phyloP scores from a whole-genome alignment of 1,284 basidiomycete species.

The Austroboletus rostrupii region DNA sequence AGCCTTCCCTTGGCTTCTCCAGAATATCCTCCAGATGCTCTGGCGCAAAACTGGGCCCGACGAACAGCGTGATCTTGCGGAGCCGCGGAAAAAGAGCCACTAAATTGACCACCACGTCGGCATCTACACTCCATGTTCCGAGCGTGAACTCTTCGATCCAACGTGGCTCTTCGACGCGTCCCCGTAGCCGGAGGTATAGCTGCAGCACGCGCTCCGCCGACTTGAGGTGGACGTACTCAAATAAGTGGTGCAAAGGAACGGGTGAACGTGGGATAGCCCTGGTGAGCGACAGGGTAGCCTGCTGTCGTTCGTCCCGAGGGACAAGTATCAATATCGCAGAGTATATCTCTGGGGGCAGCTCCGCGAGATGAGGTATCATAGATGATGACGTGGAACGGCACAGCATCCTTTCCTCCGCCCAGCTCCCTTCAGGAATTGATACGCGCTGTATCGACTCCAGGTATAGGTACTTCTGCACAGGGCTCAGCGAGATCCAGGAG shows the following conservation, averaged over 20 bases:
- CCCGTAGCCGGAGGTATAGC: conserved; percentile 48
- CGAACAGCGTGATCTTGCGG: conserved; percentile 43
- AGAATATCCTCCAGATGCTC: conserved; percentile 65
- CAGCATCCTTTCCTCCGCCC: no score
- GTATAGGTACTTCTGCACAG: conserved; percentile 39
- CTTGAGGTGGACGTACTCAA: conserved; percentile 44
- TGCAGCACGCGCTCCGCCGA: conserved; percentile 41
- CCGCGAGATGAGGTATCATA: conserved; percentile 21
- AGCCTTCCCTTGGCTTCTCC: conserved; percentile 31
- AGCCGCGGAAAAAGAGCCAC: conserved; percentile 48
- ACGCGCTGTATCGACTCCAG: conserved; percentile 36
- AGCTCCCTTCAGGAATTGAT: conserved; percentile 37
- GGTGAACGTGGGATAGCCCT: conserved; percentile 52
- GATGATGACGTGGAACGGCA: conserved; percentile 3
- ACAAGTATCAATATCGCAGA: conserved; percentile 46
- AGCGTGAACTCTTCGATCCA: conserved; percentile 49
- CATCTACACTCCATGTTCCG: conserved; percentile 58
- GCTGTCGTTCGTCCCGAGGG: conserved; percentile 36
- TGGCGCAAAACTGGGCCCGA: conserved; percentile 59
- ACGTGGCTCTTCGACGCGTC: conserved; percentile 25
- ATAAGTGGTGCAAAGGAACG: conserved; percentile 50
- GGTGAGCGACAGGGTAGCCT: conserved; percentile 47
- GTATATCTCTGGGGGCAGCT: conserved; percentile 62
- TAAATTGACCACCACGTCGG: conserved; percentile 58
- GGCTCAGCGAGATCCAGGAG: conserved; percentile 59